These are phyloP conservation scores for Geoglossum cookeanum DNA, from an alignment of 2,329 filamentous ascomycete genomes.

Conservation along the genomic window DNA sequence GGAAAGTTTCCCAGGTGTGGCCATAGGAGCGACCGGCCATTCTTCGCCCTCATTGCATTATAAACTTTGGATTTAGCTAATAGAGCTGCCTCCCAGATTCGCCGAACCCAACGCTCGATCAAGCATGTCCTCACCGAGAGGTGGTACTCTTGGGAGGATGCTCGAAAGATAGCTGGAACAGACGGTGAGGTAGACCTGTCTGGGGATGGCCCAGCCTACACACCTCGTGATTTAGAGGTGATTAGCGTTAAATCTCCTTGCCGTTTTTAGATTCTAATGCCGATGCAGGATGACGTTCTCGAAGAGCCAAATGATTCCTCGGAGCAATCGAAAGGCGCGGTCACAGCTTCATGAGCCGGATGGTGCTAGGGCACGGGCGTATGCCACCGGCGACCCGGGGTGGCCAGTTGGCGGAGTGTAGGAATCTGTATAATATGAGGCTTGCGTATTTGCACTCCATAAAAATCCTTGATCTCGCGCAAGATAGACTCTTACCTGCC, in stretches of 20 bases:
- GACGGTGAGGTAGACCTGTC: conserved; percentile 24
- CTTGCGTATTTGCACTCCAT: not conserved
- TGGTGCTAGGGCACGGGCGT: not conserved
- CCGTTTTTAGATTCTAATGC: not conserved
- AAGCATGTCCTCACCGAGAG: conserved; percentile 74
- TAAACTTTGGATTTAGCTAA: not conserved
- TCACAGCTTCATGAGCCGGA: not conserved
- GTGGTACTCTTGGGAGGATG: conserved; percentile 74
- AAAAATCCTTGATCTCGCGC: not conserved
- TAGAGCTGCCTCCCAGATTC: conserved; percentile 34
- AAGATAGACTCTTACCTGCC: no score
- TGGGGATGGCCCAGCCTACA: conserved; percentile 2
- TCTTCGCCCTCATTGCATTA: not conserved
- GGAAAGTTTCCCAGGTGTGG: not conserved
- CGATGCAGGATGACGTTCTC: conserved; percentile 2
- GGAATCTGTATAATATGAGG: not conserved
- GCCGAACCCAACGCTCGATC: conserved; percentile 60
- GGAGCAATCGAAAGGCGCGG: not conserved
- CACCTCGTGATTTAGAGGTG: conserved; percentile 3
- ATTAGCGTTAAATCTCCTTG: not conserved
- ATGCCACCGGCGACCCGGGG: not conserved
- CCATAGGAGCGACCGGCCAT: not conserved
- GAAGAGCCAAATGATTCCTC: not conserved
- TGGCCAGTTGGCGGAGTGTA: not conserved
- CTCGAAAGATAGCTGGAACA: conserved; percentile 40